Conservation (phyloP, 306 rosid genomes). For the Trifolium pratense region DNA sequence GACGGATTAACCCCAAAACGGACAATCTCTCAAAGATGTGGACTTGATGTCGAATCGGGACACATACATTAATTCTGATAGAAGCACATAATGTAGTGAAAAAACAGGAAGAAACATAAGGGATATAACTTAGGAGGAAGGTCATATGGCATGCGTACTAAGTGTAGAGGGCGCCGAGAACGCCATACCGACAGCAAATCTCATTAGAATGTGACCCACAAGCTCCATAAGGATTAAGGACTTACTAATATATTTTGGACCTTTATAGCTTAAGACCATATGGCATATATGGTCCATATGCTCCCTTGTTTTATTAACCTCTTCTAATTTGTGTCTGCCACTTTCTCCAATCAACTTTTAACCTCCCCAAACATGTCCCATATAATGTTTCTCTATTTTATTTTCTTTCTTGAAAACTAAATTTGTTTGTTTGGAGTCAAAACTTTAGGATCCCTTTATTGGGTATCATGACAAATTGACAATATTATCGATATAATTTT, state of each 20-base stretch:
- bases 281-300: constrained; percentile 57
- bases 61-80: background rate
- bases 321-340: constrained; percentile 59
- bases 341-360: constrained; percentile 39
- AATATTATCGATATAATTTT: constrained; percentile 4
- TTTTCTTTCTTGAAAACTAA: constrained; percentile 4
- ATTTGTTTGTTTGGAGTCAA: constrained; percentile 35
- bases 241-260: constrained; percentile 28
- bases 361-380: constrained; percentile 26
- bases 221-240: constrained; percentile 18
- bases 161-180: constrained; percentile 24
- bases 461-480: constrained; percentile 18
- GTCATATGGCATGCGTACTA: constrained; percentile 13
- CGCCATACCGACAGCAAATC: constrained; percentile 59
- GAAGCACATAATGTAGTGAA: constrained; percentile 10
- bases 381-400: constrained; percentile 12
- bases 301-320: constrained; percentile 44
- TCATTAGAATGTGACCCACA: constrained; percentile 66
- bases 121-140: background rate
- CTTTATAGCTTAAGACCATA: constrained; percentile 12
- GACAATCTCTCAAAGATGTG: no score
- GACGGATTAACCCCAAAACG: no score
- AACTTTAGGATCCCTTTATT: constrained; percentile 26
- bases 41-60: no score
- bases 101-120: background rate